These are phyloP conservation scores for Salix purpurea DNA, from an alignment of 345 rosid genomes.

Conservation along the genomic window DNA sequence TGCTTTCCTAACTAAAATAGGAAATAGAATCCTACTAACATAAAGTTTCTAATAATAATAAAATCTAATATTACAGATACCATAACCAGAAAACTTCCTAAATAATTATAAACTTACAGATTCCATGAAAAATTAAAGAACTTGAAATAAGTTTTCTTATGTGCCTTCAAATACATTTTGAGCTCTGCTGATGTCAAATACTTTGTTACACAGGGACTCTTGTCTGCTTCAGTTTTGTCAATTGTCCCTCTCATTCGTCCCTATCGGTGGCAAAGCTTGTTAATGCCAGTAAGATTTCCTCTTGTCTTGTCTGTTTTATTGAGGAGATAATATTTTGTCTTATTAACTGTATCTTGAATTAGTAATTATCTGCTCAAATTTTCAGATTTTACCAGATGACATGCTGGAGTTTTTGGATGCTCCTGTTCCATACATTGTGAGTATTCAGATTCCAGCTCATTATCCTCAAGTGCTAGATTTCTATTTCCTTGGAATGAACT, in stretches of 20 bases:
- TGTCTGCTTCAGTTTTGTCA: conserved; percentile 77
- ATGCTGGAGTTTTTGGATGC: conserved; percentile 97
- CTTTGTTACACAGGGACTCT: conserved; percentile 55
- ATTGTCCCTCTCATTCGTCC: conserved; percentile 79
- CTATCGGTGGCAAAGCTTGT: conserved; percentile 90
- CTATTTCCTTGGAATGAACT: background rate
- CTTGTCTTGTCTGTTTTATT: background rate
- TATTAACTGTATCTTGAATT: background rate
- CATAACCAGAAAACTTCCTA: background rate
- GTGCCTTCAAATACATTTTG: background rate
- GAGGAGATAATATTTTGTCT: background rate
- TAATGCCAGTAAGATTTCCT: conserved; percentile 69
- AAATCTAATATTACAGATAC: background rate
- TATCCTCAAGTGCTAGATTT: background rate
- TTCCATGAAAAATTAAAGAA: background rate
- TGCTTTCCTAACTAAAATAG: too few relatives aligned
- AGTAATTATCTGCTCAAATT: conserved; percentile 17
- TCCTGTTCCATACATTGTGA: conserved; percentile 91
- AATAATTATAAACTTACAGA: background rate
- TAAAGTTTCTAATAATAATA: too few relatives aligned
- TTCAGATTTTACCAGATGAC: conserved; percentile 90
- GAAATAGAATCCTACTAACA: background rate
- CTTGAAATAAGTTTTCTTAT: background rate
- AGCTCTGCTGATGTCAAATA: conserved; percentile 7
- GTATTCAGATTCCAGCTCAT: conserved; percentile 22